Base-by-base conservation (phyloP, 345 rosid species). In the Triadica sebifera region DNA sequence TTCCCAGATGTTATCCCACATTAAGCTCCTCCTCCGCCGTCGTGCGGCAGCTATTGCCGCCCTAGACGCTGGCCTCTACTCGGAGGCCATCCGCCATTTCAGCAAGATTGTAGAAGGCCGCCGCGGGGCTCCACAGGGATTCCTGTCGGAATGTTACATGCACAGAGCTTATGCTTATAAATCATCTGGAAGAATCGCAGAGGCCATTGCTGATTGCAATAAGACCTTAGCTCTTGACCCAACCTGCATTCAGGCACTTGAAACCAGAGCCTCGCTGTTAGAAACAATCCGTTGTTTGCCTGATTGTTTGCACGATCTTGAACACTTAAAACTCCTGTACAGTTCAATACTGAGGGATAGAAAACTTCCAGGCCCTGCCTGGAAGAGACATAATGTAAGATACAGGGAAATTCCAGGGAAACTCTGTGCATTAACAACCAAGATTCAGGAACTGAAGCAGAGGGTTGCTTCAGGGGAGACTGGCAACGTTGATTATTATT, bases 21-120 rank as follows among this genome's bases (percentile, higher is more conserved):
- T 91, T 9, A 95, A 95, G 81, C 86, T 95, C 39, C 93, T 93
- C 55, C 79, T 89, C 72, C 94, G 98, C 59, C 98, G 98, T 8
- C 90, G 98, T 9, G 83, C 92, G 0, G 97, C 99, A 0, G 98
- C 98, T 2, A 72, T 95, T 17, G 97, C 98, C 1, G 97, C 99
- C 10, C 89, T 91, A 0, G 92, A 93, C 47, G 99, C 94, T 0
- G 97, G 98, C 4, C 83, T 91, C 0, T 82, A 84, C 81, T 69
- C 97, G 0, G 98, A 94, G 74, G 93, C 98, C 57, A 90, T 93
- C 77, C 98, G 98, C 59, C 98, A 92, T 79, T 94, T 94, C 78
- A 82, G 88, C 56, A 94, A 94, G 81, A 93, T 94, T 8, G 88
- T 94, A 0, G 97, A 94, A 13, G 92, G 96, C 4, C 92, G 98